Conservation (phyloP, 1,284 basidiomycete genomes). For the Apiotrichum gamsii region DNA sequence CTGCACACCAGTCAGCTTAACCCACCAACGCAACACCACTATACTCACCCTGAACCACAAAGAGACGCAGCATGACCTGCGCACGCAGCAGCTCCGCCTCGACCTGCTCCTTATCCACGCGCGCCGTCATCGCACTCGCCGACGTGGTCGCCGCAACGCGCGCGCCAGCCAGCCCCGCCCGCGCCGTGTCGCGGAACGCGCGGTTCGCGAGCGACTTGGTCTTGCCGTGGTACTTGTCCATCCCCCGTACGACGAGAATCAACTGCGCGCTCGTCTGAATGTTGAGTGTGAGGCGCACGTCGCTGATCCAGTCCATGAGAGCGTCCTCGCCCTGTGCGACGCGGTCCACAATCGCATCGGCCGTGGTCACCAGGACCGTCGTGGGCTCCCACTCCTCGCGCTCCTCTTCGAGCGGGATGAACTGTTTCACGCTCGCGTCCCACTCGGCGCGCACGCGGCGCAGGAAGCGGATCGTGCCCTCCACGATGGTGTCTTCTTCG, state of each 20-base stretch:
- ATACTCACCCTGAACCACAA: slow-evolving; percentile 39
- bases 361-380: slow-evolving; percentile 33
- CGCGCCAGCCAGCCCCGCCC: slow-evolving; percentile 21
- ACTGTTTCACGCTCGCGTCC: slow-evolving; percentile 27
- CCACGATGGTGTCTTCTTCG: slow-evolving; percentile 25
- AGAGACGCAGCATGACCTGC: slow-evolving; percentile 36
- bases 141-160: not conserved
- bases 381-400: slow-evolving; percentile 47
- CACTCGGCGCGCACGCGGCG: slow-evolving; percentile 36
- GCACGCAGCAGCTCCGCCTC: slow-evolving; percentile 40
- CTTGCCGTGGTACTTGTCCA: slow-evolving; percentile 38
- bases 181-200: slow-evolving; percentile 32
- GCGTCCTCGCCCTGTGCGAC: slow-evolving; percentile 20
- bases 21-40: no score
- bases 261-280: slow-evolving; percentile 27
- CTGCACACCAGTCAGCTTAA: slow-evolving; percentile 16
- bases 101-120: slow-evolving; percentile 32
- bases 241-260: slow-evolving; percentile 42
- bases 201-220: slow-evolving; percentile 29
- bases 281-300: slow-evolving; percentile 26
- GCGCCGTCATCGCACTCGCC: not conserved
- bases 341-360: slow-evolving; percentile 39
- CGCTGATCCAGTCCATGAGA: slow-evolving; percentile 29
- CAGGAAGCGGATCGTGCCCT: slow-evolving; percentile 39
- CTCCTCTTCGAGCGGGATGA: slow-evolving; percentile 28